Evolutionary conservation across 371 early-diverging fungal species (phyloP).

Genomic region (Rhizomucor pusillus): DNA sequence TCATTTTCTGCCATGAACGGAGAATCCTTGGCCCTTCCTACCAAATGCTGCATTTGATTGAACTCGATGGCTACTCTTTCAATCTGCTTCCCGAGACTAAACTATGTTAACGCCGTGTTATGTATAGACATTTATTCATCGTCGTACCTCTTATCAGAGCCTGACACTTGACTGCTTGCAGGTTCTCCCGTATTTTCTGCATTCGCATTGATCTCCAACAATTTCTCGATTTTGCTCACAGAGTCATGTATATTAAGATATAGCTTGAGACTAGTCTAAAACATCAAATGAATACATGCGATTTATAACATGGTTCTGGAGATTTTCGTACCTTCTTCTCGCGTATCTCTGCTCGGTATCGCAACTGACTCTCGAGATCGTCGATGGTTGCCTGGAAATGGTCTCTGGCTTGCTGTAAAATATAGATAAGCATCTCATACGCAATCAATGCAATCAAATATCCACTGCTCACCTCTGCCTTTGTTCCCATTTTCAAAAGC

Average conservation of each 20-base stretch:
- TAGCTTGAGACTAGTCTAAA: slow-evolving; percentile 60
- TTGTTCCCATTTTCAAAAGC: slow-evolving; percentile 52
- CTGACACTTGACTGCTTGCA: slow-evolving; percentile 2
- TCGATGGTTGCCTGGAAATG: slow-evolving; percentile 56
- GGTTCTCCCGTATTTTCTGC: neutral
- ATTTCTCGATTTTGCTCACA: slow-evolving; percentile 70
- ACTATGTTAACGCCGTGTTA: neutral
- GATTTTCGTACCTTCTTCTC: slow-evolving; percentile 58
- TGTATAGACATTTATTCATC: neutral
- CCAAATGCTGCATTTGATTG: slow-evolving; percentile 80
- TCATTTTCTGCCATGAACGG: slow-evolving; percentile 73
- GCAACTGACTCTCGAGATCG: slow-evolving; percentile 58
- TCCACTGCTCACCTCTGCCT: slow-evolving; percentile 53
- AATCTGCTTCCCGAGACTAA: slow-evolving; percentile 58
- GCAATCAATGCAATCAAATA: neutral
- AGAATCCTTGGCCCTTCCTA: slow-evolving; percentile 61
- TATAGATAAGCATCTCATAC: slow-evolving; percentile 9
- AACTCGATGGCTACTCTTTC: slow-evolving; percentile 88
- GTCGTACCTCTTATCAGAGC: neutral
- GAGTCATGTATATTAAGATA: slow-evolving; percentile 74
- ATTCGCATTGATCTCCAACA: slow-evolving; percentile 58
- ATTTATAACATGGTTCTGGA: neutral
- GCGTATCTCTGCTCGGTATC: slow-evolving; percentile 59
- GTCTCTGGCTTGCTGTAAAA: slow-evolving; percentile 36
- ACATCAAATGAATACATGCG: neutral